Evolutionary conservation across 1,284 basidiomycete species (phyloP).

Genomic region (Inonotus hispidus): DNA sequence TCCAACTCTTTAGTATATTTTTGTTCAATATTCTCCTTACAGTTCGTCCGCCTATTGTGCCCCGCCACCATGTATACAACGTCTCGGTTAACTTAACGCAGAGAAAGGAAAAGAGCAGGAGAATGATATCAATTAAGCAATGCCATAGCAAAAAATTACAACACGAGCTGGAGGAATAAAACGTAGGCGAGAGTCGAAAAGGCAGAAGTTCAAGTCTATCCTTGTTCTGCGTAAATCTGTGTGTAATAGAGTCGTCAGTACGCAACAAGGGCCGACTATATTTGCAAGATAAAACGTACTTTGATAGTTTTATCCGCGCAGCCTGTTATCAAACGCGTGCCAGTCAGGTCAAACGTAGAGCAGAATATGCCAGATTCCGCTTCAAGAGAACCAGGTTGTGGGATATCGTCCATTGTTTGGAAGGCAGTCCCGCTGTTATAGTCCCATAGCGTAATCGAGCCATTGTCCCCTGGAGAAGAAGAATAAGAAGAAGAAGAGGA

Average conservation of each 20-base stretch:
- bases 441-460: constrained; percentile 88
- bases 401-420: constrained; percentile 90
- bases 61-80: neutral
- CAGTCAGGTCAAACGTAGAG: constrained; percentile 94
- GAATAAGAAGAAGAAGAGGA: too few species aligned
- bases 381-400: constrained; percentile 95
- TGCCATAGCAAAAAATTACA: constrained; percentile 11
- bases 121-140: neutral
- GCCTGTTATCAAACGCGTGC: constrained; percentile 91
- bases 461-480: constrained; percentile 71
- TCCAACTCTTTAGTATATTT: neutral
- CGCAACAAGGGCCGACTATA: neutral
- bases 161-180: neutral
- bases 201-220: constrained; percentile 21
- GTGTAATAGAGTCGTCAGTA: neutral
- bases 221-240: constrained; percentile 52
- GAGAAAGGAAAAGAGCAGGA: neutral
- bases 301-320: constrained; percentile 99
- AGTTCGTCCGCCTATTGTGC: neutral
- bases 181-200: neutral
- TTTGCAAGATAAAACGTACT: constrained; percentile 34
- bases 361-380: constrained; percentile 95
- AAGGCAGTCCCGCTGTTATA: constrained; percentile 93
- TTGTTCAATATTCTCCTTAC: neutral
- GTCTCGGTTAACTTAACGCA: neutral